Base-by-base conservation (phyloP, 2,329 filamentous ascomycete species). In the Neonectria neomacrospora region DNA sequence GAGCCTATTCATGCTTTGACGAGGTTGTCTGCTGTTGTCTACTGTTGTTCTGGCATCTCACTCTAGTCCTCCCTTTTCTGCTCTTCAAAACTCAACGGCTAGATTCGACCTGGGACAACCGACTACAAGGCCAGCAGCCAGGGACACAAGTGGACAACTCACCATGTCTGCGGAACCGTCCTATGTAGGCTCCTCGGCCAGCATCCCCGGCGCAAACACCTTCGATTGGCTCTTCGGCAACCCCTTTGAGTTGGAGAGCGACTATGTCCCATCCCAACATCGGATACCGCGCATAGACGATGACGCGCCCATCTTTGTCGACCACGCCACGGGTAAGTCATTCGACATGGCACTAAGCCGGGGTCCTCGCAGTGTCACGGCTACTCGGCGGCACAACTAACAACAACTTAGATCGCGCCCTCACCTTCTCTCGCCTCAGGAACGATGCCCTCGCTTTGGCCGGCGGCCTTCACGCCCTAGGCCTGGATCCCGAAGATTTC, bases 211-310 rank as follows among this genome's bases (percentile, higher is more conserved):
- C 2, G 53, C 64, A 18, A 80, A 77, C 47, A 62, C 74, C 54
- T 81, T 80, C 61, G 74, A 79, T 57, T 82, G 74, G 59, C 54
- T 76, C 16, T 78, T 80, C 58, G 74, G 76, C 61, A 75, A 78
- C 48, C 79, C 80, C 0, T 81, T 81, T 37, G 63, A 73, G 26
- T 54, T 64, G 2, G 68, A 76, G 54, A 77, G 65, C 50, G 70
- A 72, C 4, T 75, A 73, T 55, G 68, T 72, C 0, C 74, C 77
- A 11, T 52, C 70, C 1, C 64, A 67, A 3, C 77, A 78, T 28
- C 63, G 64, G 3, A 66, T 82, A 5, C 69, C 75, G 3, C 71
- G 56, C n/a, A 74, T 80, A 42, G 72, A 75, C 22, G 72, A 74
- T 0, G 70, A 73, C 26, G 67, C 74, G 42, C 75, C 76, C 20